Evolutionary conservation across 768 basidiomycete genomes (phyloP).

Genomic region (Gelatoporia subvermispora): DNA sequence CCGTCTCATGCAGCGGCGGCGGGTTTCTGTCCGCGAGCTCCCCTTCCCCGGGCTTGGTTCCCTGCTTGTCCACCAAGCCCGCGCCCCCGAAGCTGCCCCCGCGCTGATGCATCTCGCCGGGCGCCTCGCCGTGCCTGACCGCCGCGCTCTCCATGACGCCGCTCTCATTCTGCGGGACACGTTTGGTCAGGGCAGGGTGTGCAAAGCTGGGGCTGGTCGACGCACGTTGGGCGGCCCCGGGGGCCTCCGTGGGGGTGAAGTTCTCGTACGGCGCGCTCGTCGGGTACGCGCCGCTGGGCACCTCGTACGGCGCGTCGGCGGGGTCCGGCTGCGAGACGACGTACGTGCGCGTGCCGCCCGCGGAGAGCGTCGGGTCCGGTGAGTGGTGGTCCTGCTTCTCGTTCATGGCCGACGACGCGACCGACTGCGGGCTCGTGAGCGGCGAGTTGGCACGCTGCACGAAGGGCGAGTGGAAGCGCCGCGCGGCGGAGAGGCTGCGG

Average conservation of each 20-base stretch:
- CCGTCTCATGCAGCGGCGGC: slow-evolving; percentile 37
- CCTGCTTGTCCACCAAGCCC: slow-evolving; percentile 37
- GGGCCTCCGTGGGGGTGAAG: slow-evolving; percentile 36
- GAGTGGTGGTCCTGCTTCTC: slow-evolving; percentile 58
- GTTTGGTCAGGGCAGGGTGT: slow-evolving; percentile 39
- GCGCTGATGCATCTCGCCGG: slow-evolving; percentile 40
- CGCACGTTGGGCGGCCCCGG: slow-evolving; percentile 32
- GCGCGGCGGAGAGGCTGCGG: slow-evolving; percentile 28
- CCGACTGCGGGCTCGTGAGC: slow-evolving; percentile 28
- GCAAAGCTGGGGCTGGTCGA: slow-evolving; percentile 41
- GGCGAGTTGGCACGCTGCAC: slow-evolving; percentile 41
- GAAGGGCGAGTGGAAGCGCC: slow-evolving; percentile 66
- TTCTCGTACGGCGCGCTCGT: slow-evolving; percentile 35
- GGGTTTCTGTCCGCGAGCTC: slow-evolving; percentile 42
- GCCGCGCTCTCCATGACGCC: slow-evolving; percentile 47
- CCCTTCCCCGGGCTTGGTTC: slow-evolving; percentile 33
- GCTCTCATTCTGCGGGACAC: slow-evolving; percentile 34
- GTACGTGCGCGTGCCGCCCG: slow-evolving; percentile 53
- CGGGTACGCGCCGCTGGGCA: slow-evolving; percentile 62
- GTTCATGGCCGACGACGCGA: slow-evolving; percentile 35
- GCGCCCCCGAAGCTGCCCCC: slow-evolving; percentile 40
- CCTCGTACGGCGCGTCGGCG: slow-evolving; percentile 53
- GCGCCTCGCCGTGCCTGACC: slow-evolving; percentile 36
- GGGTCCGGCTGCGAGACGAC: slow-evolving; percentile 73
- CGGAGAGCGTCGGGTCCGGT: slow-evolving; percentile 41